A percentile compares a stretch with the other conserved stretches of the same genome.
Evolutionary conservation across 805 yeast genomes (phyloP).

Genomic region (Candida loeiensis): DNA sequence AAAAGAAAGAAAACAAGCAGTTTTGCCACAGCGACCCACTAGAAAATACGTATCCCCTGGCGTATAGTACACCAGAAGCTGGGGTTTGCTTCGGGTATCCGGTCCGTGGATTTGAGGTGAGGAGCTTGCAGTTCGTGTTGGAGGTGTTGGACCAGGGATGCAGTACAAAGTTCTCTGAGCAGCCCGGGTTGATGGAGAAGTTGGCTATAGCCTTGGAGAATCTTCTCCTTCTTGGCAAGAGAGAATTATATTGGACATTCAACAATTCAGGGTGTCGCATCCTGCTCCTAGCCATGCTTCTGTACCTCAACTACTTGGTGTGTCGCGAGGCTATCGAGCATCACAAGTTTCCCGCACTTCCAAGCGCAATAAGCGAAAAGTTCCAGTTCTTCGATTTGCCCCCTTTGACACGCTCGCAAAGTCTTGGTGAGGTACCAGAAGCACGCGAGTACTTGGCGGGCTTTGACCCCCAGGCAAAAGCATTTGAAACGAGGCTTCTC

Average conservation of each 20-base stretch:
- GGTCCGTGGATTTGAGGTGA: background rate
- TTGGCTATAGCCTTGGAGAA: background rate
- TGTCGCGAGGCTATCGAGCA: conserved; percentile 12
- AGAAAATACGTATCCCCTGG: background rate
- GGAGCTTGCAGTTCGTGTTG: conserved; percentile 15
- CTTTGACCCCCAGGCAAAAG: too few relatives aligned
- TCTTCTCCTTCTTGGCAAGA: conserved; percentile 6
- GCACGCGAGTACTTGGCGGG: too few relatives aligned
- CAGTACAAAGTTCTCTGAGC: conserved; percentile 10
- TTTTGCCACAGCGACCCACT: too few relatives aligned
- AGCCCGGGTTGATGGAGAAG: conserved; percentile 2
- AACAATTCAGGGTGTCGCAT: conserved; percentile 19
- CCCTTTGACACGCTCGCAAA: conserved; percentile 27
- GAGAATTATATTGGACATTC: conserved; percentile 16
- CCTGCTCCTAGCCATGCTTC: conserved; percentile 17
- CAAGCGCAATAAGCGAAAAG: conserved; percentile 5
- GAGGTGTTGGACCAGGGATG: conserved; percentile 23
- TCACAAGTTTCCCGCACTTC: background rate
- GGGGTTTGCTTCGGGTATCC: background rate
- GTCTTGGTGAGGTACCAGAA: too few relatives aligned
- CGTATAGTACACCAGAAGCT: too few relatives aligned
- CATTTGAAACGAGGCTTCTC: too few relatives aligned
- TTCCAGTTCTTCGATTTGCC: conserved; percentile 22
- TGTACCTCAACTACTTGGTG: conserved; percentile 18
- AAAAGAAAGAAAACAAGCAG: too few relatives aligned